Conservation (phyloP, 164 flowering plant genomes). For the Vitis labrusca region DNA sequence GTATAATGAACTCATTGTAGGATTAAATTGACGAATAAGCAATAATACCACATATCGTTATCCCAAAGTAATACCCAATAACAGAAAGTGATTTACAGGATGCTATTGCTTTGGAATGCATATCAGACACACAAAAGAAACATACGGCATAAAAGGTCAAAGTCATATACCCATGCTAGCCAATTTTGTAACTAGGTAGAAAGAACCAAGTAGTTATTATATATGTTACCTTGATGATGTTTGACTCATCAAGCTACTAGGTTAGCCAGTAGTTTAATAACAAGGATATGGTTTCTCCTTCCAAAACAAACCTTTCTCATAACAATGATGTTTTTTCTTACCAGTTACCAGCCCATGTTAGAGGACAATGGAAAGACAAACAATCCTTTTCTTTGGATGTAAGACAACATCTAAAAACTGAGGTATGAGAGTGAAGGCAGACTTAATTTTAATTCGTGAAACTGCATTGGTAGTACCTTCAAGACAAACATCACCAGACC, state of each 20-base stretch:
- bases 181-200: too few species aligned
- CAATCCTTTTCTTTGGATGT: too few species aligned
- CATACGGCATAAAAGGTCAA: neutral
- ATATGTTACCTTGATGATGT: too few species aligned
- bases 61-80: neutral
- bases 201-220: too few species aligned
- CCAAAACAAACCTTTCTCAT: neutral
- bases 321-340: too few species aligned
- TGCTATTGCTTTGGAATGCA: neutral
- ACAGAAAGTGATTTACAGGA: neutral
- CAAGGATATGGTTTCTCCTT: neutral
- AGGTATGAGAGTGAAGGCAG: neutral
- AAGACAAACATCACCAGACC: constrained; percentile 81
- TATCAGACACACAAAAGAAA: neutral
- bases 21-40: neutral
- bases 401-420: neutral
- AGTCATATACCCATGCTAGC: neutral
- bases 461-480: constrained; percentile 56
- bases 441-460: neutral
- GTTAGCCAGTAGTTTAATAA: too few species aligned
- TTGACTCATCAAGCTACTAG: too few species aligned
- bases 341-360: neutral
- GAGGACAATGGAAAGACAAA: neutral
- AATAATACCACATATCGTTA: neutral
- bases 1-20: neutral